Evolutionary conservation across 306 rosid species (phyloP), one percentile per base, ranked within the genome.

Genomic region (Inga oerstediana): DNA sequence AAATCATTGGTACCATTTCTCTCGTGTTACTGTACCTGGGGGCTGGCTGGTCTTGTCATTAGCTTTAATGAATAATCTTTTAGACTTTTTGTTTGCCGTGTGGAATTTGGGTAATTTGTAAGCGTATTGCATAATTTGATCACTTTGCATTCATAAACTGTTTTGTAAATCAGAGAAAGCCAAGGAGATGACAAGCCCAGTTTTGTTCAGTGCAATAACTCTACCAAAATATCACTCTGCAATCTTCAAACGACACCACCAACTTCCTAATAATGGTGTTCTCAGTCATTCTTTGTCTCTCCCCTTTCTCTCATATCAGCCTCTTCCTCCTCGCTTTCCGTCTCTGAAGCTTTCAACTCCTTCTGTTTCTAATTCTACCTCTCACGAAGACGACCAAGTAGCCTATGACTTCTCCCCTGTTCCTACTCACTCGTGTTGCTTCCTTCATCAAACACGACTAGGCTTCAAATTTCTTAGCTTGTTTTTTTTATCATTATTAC

Each of bases 351-450:
- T 58, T 9, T n/a, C 65, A 58, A 2, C 32, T n/a, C 9, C 65
- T 58, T 58, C 64, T 19, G 65, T 3, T 58, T n/a, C 14, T 19
- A 58, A n/a, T n/a, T n/a, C 30, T 66, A 24, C 92, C 62, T 19
- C 84, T 3, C 22, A 70, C 24, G 73, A 75, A 17, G 2, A 2
- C 15, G 74, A 70, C 34, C 22, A 83, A 66, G 14, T 80, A 15
- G 87, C 85, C 80, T 10, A 61, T 2, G 91, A 94, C 37, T 17
- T 88, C 77, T 27, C 93, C 2, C 95, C 98, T 1, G 49, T 85
- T 80, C 20, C 4, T 39, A 39, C 43, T 39, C 43, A 39, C 43
- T 39, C 6, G 43, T 39, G 43, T 39, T 7, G 43, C 4, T 39
- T 39, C 43, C 43, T 39, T 39, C 43, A 39, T 39, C 43, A 39